Conservation (phyloP, 164 flowering plant genomes). For the Kalanchoe fedtschenkoi region DNA sequence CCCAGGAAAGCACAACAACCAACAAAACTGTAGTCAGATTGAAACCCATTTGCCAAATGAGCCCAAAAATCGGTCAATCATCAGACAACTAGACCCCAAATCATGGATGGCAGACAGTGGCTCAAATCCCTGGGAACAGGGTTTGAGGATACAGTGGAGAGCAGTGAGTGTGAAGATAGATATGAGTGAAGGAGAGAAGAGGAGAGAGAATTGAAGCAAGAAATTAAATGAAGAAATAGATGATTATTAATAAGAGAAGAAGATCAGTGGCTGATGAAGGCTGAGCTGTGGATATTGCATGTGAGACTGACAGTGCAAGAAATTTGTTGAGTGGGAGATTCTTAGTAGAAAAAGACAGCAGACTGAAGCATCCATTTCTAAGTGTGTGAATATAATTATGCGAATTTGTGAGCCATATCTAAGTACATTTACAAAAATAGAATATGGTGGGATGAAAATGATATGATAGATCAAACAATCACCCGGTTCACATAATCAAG, state of each 20-base stretch:
- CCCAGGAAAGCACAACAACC: conserved; percentile 34
- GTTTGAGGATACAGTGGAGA: background rate
- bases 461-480: conserved; percentile 4
- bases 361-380: background rate
- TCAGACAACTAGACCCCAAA: conserved; percentile 1
- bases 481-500: background rate
- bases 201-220: conserved; percentile 7
- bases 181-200: background rate
- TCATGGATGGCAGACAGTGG: background rate
- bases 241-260: background rate
- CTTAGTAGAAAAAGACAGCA: background rate
- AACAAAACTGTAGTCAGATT: conserved; percentile 17
- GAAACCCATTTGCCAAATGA: conserved; percentile 29
- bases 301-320: conserved; percentile 27
- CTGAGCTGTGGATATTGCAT: conserved; percentile 31
- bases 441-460: background rate
- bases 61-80: conserved; percentile 9
- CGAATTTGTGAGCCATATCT: background rate
- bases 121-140: background rate
- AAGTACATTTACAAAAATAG: background rate
- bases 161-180: background rate
- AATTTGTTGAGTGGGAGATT: conserved; percentile 8
- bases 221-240: conserved; percentile 5
- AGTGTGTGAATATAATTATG: background rate
- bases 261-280: conserved; percentile 21